Conservation (phyloP, 2,329 filamentous ascomycete genomes). For the Penicillium italicum region DNA sequence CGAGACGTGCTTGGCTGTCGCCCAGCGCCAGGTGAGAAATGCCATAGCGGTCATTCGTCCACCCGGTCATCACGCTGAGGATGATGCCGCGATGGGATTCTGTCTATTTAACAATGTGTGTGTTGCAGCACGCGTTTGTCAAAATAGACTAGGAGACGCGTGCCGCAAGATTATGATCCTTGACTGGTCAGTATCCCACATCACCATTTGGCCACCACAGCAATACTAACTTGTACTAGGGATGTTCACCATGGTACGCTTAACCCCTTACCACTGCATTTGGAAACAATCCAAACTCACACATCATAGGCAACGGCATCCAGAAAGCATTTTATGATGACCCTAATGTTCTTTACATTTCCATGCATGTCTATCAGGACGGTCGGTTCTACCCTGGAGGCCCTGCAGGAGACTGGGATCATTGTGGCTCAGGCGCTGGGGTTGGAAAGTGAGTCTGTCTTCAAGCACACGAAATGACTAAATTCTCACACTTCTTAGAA, state of each 20-base stretch:
- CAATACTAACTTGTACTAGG: slow-evolving; percentile 39
- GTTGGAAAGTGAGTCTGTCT: slow-evolving; percentile 49
- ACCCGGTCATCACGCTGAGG: slow-evolving; percentile 92
- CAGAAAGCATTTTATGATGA: slow-evolving; percentile 96
- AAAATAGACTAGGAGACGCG: slow-evolving; percentile 69
- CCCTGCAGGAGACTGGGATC: slow-evolving; percentile 56
- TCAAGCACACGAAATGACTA: neutral
- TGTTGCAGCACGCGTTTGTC: slow-evolving; percentile 84
- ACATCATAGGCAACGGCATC: slow-evolving; percentile 72
- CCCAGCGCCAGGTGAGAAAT: slow-evolving; percentile 80
- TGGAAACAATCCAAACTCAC: slow-evolving; percentile 22
- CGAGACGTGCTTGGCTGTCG: slow-evolving; percentile 90
- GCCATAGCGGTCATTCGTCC: slow-evolving; percentile 93
- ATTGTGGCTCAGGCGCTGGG: slow-evolving; percentile 57
- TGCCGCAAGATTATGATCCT: slow-evolving; percentile 90
- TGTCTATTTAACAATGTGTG: slow-evolving; percentile 98
- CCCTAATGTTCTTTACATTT: slow-evolving; percentile 93
- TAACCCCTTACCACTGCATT: neutral
- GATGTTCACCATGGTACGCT: slow-evolving; percentile 62
- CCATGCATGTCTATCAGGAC: slow-evolving; percentile 80
- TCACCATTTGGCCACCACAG: neutral
- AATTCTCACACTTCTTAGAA: slow-evolving; percentile 39
- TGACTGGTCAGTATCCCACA: slow-evolving; percentile 70
- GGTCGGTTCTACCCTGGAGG: slow-evolving; percentile 78
- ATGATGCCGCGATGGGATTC: slow-evolving; percentile 82